phyloP scores from a whole-genome alignment of 2,329 filamentous ascomycete genomes.

The Ustulina deusta region DNA sequence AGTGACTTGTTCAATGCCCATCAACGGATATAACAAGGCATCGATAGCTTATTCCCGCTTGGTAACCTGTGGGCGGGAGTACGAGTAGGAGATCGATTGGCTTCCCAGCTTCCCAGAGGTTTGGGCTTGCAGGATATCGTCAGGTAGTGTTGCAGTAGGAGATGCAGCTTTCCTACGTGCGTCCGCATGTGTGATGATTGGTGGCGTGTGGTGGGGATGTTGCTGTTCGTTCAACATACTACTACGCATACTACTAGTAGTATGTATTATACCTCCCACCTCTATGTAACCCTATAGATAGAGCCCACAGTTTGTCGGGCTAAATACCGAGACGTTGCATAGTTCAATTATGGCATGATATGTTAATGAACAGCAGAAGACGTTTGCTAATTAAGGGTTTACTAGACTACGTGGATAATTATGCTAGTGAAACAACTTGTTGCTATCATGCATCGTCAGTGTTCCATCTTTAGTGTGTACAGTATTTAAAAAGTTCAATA shows the following conservation, averaged over 20 bases:
- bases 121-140: constrained; percentile 36
- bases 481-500: background rate
- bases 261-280: no score
- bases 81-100: constrained; percentile 22
- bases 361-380: background rate
- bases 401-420: background rate
- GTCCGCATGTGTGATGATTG: constrained; percentile 24
- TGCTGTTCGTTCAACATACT: constrained; percentile 11
- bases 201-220: constrained; percentile 10
- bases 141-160: constrained; percentile 30
- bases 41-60: constrained; percentile 26
- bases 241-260: no score
- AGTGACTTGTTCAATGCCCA: background rate
- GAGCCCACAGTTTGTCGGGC: constrained; percentile 15
- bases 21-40: constrained; percentile 17
- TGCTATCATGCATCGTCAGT: background rate
- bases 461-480: background rate
- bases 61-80: background rate
- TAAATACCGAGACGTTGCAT: constrained; percentile 28
- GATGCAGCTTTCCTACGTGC: constrained; percentile 27
- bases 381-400: constrained; percentile 24
- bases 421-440: background rate
- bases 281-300: no score
- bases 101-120: constrained; percentile 33
- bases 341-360: background rate